Percentiles rank a stretch among this genome's conserved stretches.
These are phyloP conservation scores for Tetrahymena thermophila DNA, from an alignment of 73 alveolate species.

Conservation along the genomic window DNA sequence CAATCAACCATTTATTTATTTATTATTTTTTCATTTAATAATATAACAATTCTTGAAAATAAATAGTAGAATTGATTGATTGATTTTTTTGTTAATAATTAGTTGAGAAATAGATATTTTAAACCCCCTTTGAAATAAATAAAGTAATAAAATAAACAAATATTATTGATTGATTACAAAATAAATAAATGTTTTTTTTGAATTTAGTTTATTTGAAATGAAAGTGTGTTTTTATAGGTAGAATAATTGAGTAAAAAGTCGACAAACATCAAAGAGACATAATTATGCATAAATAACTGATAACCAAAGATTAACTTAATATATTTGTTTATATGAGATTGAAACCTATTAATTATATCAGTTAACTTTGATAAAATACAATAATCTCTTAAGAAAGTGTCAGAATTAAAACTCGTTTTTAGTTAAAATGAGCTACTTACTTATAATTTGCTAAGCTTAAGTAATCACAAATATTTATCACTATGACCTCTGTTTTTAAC, in stretches of 20 bases:
- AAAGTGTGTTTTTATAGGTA: not conserved
- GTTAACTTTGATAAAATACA: not conserved
- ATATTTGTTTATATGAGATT: not conserved
- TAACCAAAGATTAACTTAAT: not conserved
- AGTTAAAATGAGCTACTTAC: not conserved
- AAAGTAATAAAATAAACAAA: no score
- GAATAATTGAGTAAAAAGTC: not conserved
- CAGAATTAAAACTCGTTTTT: not conserved
- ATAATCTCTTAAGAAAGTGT: not conserved
- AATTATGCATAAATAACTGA: not conserved
- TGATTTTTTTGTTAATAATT: no score
- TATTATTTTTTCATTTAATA: no score
- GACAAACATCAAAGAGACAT: not conserved
- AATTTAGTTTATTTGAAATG: not conserved
- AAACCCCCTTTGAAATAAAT: no score
- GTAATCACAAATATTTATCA: constrained; percentile 30
- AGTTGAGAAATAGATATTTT: no score
- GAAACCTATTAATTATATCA: not conserved
- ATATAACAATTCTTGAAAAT: no score
- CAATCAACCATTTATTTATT: no score
- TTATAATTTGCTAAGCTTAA: not conserved
- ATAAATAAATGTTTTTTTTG: no score
- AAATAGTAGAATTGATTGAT: no score
- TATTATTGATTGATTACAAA: no score
- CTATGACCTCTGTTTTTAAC: constrained; percentile 41